These are phyloP conservation scores for Cladosporium sphaerospermum DNA, from an alignment of 2,329 filamentous ascomycete species.

Conservation along the genomic window DNA sequence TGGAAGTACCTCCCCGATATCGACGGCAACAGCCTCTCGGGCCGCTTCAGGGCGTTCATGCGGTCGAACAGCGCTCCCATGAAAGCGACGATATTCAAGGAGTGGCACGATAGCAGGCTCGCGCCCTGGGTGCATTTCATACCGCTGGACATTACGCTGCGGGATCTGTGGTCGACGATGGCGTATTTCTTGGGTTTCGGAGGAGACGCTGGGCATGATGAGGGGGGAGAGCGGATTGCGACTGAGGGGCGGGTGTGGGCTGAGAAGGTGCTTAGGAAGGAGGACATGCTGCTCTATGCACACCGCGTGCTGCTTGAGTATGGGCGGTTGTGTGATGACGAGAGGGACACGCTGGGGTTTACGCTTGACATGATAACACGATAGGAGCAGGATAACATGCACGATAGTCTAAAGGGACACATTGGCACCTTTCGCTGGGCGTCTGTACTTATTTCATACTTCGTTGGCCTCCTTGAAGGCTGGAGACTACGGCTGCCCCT, in stretches of 20 bases:
- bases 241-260: constrained; percentile 19
- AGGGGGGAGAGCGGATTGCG: constrained; percentile 20
- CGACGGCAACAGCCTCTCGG: constrained; percentile 54
- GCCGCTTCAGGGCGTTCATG: constrained; percentile 29
- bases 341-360: constrained; percentile 12
- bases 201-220: constrained; percentile 8
- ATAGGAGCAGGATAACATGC: too few relatives aligned
- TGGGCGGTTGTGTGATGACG: constrained; percentile 16
- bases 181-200: constrained; percentile 18
- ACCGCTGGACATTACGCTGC: constrained; percentile 26
- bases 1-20: constrained; percentile 68
- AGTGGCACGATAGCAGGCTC: constrained; percentile 33
- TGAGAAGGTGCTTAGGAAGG: constrained; percentile 17
- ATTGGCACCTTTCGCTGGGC: too few relatives aligned
- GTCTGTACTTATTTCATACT: too few relatives aligned
- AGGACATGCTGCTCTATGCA: constrained; percentile 21
- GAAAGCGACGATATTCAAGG: constrained; percentile 32
- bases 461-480: too few relatives aligned
- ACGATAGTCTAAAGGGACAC: too few relatives aligned
- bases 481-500: too few relatives aligned
- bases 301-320: constrained; percentile 22
- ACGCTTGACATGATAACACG: not conserved
- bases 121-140: constrained; percentile 33
- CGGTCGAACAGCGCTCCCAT: constrained; percentile 23
- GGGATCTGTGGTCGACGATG: constrained; percentile 26